Percentiles rank a stretch among this genome's conserved stretches.
These are phyloP conservation scores for Epichloe hybrida DNA, from an alignment of 2,329 filamentous ascomycete genomes.

Conservation along the genomic window DNA sequence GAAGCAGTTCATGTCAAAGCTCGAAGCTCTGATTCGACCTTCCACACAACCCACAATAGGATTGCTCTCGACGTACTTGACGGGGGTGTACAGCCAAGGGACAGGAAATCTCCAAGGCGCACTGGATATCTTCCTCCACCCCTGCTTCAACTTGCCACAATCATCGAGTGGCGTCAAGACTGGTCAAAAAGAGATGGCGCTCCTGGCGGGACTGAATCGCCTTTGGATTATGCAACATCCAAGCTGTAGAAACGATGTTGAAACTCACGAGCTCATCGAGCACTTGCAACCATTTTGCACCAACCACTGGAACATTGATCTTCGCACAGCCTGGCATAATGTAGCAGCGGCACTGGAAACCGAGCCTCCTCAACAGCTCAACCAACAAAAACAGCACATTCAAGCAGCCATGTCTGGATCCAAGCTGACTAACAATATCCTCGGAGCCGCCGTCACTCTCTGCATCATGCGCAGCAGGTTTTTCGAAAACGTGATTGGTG, in stretches of 20 bases:
- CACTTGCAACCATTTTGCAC: slow-evolving; percentile 54
- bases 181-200: slow-evolving; percentile 47
- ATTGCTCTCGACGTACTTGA: slow-evolving; percentile 54
- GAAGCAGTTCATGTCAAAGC: slow-evolving; percentile 38
- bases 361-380: slow-evolving; percentile 50
- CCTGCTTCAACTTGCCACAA: slow-evolving; percentile 36
- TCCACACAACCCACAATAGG: slow-evolving; percentile 27
- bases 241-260: slow-evolving; percentile 39
- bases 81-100: slow-evolving; percentile 60
- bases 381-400: slow-evolving; percentile 67
- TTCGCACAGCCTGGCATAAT: slow-evolving; percentile 66
- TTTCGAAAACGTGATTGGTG: slow-evolving; percentile 70
- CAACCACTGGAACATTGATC: slow-evolving; percentile 57
- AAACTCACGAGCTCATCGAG: slow-evolving; percentile 48
- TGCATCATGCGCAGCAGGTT: slow-evolving; percentile 75
- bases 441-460: slow-evolving; percentile 70
- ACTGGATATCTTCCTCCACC: slow-evolving; percentile 49
- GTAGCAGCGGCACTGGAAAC: slow-evolving; percentile 55
- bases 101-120: slow-evolving; percentile 62
- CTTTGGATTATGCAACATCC: slow-evolving; percentile 60
- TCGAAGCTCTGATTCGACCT: slow-evolving; percentile 31
- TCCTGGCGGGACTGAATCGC: slow-evolving; percentile 54
- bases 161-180: slow-evolving; percentile 29
- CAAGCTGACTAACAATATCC: slow-evolving; percentile 56
- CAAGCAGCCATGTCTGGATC: slow-evolving; percentile 58